phyloP scores from a whole-genome alignment of 2,329 filamentous ascomycete genomes.

The Cladobotryum protrusum region DNA sequence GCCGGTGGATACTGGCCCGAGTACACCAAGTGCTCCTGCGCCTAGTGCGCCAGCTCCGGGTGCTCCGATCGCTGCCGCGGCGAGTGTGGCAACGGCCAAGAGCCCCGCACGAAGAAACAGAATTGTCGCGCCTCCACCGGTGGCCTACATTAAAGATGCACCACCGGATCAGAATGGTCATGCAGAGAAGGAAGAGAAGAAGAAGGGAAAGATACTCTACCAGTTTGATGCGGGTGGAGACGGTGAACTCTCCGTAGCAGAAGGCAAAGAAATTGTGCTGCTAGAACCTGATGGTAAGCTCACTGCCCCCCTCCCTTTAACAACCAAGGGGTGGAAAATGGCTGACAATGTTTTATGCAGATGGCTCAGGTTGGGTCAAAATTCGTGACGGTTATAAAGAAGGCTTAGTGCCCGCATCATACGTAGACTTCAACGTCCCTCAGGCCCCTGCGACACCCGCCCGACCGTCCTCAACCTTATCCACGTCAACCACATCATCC shows the following conservation, averaged over 20 bases:
- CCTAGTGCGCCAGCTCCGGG: conserved; percentile 20
- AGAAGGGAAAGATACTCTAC: conserved; percentile 85
- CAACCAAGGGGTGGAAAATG: neutral
- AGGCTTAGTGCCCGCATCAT: conserved; percentile 81
- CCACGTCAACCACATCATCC: conserved; percentile 53
- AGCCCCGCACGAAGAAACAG: conserved; percentile 50
- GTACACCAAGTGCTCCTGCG: conserved; percentile 17
- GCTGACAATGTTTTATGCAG: conserved; percentile 38
- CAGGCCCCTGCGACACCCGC: conserved; percentile 39
- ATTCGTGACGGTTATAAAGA: conserved; percentile 69
- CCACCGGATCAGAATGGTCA: conserved; percentile 46
- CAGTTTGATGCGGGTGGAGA: conserved; percentile 72
- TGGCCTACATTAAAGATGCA: conserved; percentile 67
- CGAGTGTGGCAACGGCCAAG: conserved; percentile 18
- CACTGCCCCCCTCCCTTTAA: too few relatives aligned
- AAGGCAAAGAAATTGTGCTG: conserved; percentile 71
- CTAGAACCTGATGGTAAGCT: conserved; percentile 81
- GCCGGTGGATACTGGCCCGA: conserved; percentile 19
- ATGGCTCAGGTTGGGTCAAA: conserved; percentile 87
- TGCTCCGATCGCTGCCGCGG: conserved; percentile 23
- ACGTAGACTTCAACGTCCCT: conserved; percentile 59
- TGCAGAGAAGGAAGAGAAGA: conserved; percentile 40
- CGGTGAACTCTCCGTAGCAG: conserved; percentile 74
- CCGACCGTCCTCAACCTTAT: conserved; percentile 71
- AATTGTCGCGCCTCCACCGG: conserved; percentile 80